Evolutionary conservation across 2,329 filamentous ascomycete species (phyloP), one percentile per base, ranked within the genome.

Genomic region (Pleurostoma richardsiae): DNA sequence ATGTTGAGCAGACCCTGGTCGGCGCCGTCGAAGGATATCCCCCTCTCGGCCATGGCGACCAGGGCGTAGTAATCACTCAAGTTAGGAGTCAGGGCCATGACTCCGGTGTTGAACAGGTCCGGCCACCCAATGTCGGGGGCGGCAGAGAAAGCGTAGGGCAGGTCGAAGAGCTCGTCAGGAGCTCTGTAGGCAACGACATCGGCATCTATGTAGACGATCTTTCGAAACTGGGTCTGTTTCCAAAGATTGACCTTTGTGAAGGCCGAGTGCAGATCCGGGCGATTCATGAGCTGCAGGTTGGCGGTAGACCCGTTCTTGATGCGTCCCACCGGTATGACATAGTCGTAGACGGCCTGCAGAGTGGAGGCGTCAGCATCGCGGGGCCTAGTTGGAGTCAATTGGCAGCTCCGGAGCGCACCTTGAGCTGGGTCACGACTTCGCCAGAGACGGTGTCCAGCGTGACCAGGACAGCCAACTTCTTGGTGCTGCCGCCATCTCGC

Each of bases 41-140:
- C 91, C 46, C 84, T 77, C 56, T 90, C 80, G 29, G 94, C 90
- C 76, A 96, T 83, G 52, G 88, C 88, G 53, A 83, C 75, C 61
- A 99, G 76, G 39, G 89, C 87, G 68, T 90, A 85, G 68, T 91
- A 97, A 55, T 95, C 91, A 48, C 85, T 86, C 78, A 91, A 74
- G 67, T 92, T 86, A 31, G 94, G 94, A 11, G 78, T 85, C 49
- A 99, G 69, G 33, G 90, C 90, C 90, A 99, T 95, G 57, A 99
- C 83, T 59, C 94, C 94, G n/a, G 88, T 90, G 69, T 99, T 99
- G 82, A 97, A 97, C 51, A 91, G 80, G 69, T 99, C 94, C 31
- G 94, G 94, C 94, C 94, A 99, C 56, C 94, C 94, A 58, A 97
- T 90, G 66, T 99, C 94, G 30, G 94, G 91, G 8, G 88, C 90